Evolutionary conservation across 768 basidiomycete species (phyloP).

Genomic region (Collybiopsis confluens): DNA sequence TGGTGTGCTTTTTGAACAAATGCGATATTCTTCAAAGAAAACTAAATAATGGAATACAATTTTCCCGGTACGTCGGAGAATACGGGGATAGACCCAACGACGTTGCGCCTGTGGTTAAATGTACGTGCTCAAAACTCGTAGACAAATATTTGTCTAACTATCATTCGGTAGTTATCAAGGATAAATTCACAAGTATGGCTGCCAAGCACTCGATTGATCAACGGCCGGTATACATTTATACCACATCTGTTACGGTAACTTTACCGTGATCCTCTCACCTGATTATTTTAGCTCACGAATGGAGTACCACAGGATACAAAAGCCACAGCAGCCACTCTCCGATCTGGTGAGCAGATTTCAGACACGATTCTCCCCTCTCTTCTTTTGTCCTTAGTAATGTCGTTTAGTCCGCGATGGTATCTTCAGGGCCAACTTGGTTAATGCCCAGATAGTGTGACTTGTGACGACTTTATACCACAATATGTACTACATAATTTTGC

Average conservation of each 20-base stretch:
- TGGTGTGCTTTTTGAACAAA: constrained; percentile 80
- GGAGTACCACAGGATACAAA: constrained; percentile 42
- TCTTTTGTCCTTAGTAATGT: neutral
- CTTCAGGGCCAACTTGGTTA: constrained; percentile 45
- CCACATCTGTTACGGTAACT: constrained; percentile 60
- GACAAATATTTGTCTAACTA: no score
- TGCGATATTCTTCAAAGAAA: constrained; percentile 61
- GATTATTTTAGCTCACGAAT: constrained; percentile 1
- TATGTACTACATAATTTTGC: neutral
- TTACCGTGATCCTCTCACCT: constrained; percentile 17
- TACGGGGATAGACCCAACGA: constrained; percentile 65
- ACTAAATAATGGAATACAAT: constrained; percentile 55
- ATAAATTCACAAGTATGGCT: constrained; percentile 44
- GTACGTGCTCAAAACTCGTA: no score
- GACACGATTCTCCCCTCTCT: neutral
- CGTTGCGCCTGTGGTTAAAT: constrained; percentile 54
- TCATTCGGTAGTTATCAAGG: constrained; percentile 34
- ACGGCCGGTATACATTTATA: constrained; percentile 51
- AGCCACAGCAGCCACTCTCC: constrained; percentile 48
- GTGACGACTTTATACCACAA: neutral
- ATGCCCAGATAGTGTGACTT: constrained; percentile 37
- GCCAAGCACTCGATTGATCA: constrained; percentile 43
- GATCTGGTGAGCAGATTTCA: constrained; percentile 38
- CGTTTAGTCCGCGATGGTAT: constrained; percentile 49
- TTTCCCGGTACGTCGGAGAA: constrained; percentile 57